Percentiles rank a stretch among this genome's conserved stretches.
Conservation (phyloP, 306 rosid species). For the Lablab purpureus region DNA sequence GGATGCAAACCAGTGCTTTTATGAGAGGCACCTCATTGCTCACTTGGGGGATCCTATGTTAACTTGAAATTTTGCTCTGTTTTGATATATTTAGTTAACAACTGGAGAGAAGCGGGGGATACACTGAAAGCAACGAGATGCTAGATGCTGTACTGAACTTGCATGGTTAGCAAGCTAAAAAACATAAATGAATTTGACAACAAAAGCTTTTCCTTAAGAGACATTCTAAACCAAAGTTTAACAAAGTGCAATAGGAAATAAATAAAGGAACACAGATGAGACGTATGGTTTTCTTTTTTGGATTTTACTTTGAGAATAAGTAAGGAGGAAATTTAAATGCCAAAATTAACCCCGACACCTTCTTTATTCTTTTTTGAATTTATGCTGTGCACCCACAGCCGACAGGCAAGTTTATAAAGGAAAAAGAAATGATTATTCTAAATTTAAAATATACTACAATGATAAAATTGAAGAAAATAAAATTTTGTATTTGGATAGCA, state of each 20-base stretch:
- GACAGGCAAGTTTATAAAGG: neutral
- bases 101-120: neutral
- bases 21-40: neutral
- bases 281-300: neutral
- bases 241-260: neutral
- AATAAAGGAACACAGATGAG: conserved; percentile 1
- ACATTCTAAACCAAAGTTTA: conserved; percentile 19
- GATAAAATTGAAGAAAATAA: too few species aligned
- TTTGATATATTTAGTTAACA: neutral
- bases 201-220: neutral
- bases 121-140: conserved; percentile 5
- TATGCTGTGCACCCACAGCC: neutral
- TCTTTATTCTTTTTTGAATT: neutral
- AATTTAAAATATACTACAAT: too few species aligned
- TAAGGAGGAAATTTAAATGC: neutral
- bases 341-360: neutral
- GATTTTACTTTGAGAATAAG: conserved; percentile 7
- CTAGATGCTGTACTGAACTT: conserved; percentile 27
- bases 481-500: too few species aligned
- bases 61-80: neutral
- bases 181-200: neutral
- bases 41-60: neutral
- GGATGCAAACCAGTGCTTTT: neutral
- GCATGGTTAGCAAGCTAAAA: conserved; percentile 20
- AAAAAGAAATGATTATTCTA: too few species aligned